Percentiles rank a stretch among this genome's conserved stretches.
Evolutionary conservation across 306 rosid species (phyloP).

Genomic region (Casuarina glauca): DNA sequence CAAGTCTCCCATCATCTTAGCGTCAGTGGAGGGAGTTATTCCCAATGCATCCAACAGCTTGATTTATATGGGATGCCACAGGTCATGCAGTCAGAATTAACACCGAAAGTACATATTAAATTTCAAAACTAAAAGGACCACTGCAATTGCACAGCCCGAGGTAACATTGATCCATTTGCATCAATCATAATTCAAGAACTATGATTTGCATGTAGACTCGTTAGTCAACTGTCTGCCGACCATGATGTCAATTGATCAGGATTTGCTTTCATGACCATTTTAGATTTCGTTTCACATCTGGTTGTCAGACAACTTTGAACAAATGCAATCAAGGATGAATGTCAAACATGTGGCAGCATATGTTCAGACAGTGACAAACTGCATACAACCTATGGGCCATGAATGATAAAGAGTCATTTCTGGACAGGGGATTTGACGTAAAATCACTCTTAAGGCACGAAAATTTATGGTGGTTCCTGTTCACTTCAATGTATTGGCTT

Average conservation of each 20-base stretch:
- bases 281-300: too few relatives aligned
- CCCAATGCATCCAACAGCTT: neutral
- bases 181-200: neutral
- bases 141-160: neutral
- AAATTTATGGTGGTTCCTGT: too few relatives aligned
- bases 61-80: neutral
- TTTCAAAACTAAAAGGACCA: neutral
- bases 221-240: neutral
- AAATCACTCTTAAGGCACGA: too few relatives aligned
- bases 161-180: neutral
- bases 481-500: too few relatives aligned
- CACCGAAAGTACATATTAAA: neutral
- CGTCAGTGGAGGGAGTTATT: neutral
- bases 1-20: neutral
- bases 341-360: too few relatives aligned
- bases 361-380: too few relatives aligned
- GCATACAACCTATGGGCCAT: too few relatives aligned
- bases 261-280: too few relatives aligned
- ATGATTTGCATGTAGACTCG: neutral
- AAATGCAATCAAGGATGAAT: too few relatives aligned
- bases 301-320: too few relatives aligned
- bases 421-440: too few relatives aligned
- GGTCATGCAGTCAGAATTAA: neutral
- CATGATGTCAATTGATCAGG: neutral
- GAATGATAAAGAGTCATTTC: too few relatives aligned